phyloP scores from a whole-genome alignment of 108 stramenopile species.

The Aurantiochytrium sp. region DNA sequence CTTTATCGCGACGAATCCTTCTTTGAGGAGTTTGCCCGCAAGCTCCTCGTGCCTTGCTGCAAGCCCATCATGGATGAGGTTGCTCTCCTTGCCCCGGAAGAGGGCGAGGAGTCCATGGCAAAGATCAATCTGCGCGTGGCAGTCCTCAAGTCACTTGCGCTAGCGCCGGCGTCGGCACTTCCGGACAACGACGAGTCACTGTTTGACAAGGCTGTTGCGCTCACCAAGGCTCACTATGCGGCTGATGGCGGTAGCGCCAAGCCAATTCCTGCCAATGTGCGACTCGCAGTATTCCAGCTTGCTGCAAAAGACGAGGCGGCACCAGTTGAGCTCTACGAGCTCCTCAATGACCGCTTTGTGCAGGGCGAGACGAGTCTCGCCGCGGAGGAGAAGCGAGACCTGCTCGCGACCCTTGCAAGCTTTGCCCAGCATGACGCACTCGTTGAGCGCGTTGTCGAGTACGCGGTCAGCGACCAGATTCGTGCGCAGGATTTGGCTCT shows the following conservation, averaged over 20 bases:
- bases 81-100: not conserved
- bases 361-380: not conserved
- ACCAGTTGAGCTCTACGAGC: not conserved
- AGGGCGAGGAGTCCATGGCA: not conserved
- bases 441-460: not conserved
- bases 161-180: not conserved
- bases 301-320: not conserved
- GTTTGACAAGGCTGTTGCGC: not conserved
- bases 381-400: slow-evolving; percentile 6
- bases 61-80: not conserved
- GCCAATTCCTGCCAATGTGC: not conserved
- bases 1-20: slow-evolving; percentile 7
- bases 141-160: not conserved
- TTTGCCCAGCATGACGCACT: not conserved
- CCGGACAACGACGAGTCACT: not conserved
- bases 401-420: not conserved
- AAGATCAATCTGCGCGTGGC: not conserved
- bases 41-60: not conserved
- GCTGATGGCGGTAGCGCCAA: not conserved
- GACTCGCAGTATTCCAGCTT: not conserved
- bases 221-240: not conserved
- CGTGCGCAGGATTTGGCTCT: not conserved
- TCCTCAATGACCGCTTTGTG: not conserved
- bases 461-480: not conserved
- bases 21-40: not conserved